Evolutionary conservation across 805 yeast genomes (phyloP).

Genomic region (Wickerhamiella allomyrinae): DNA sequence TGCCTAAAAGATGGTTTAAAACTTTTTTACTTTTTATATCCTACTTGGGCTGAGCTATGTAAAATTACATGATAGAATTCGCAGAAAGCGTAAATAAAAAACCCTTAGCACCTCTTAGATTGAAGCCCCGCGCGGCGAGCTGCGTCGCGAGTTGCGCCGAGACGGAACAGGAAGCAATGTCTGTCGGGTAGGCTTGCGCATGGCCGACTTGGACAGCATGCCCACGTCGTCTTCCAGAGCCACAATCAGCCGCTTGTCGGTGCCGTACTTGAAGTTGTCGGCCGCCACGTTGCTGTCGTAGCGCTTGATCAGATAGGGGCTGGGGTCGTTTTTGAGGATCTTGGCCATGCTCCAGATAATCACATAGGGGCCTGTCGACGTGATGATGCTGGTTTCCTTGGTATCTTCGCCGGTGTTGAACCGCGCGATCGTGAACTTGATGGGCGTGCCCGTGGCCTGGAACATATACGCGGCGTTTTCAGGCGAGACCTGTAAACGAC

Average conservation of each 20-base stretch:
- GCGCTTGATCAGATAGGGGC: slow-evolving; percentile 49
- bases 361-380: slow-evolving; percentile 72
- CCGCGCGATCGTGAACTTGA: slow-evolving; percentile 56
- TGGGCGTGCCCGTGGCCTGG: slow-evolving; percentile 32
- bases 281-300: slow-evolving; percentile 51
- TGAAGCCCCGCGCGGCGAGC: neutral
- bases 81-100: neutral
- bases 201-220: slow-evolving; percentile 45
- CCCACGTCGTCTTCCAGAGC: slow-evolving; percentile 68
- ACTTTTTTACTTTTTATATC: too few species aligned
- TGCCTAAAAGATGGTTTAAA: too few species aligned
- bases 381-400: slow-evolving; percentile 55
- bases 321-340: slow-evolving; percentile 37
- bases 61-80: too few species aligned
- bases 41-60: too few species aligned
- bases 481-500: slow-evolving; percentile 50
- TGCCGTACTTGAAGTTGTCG: slow-evolving; percentile 65
- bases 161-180: neutral
- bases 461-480: slow-evolving; percentile 56
- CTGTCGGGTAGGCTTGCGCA: slow-evolving; percentile 42
- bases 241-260: slow-evolving; percentile 54
- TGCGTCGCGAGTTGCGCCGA: neutral
- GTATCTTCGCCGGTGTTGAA: slow-evolving; percentile 59
- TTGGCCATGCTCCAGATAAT: slow-evolving; percentile 64
- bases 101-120: neutral